Percentiles rank a stretch among this genome's conserved stretches.
These are phyloP conservation scores for Austroboletus novae-zelandiae DNA, from an alignment of 1,284 basidiomycete genomes.

Conservation along the genomic window DNA sequence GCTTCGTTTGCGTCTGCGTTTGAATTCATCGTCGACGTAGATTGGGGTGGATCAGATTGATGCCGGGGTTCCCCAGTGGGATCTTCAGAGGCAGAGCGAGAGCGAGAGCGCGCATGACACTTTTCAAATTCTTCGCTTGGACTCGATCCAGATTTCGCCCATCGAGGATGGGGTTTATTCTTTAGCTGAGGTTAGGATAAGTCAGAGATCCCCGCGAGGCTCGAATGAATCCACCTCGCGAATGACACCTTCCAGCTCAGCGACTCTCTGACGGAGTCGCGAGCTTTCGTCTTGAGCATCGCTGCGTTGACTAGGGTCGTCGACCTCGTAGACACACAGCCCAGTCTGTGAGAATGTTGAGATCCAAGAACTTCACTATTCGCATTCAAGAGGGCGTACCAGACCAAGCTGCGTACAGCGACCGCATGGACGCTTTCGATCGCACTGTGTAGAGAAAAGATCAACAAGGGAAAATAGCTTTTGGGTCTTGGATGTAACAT, in stretches of 20 bases:
- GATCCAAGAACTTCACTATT: neutral
- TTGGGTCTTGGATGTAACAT: constrained; percentile 18
- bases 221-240: constrained; percentile 52
- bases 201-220: neutral
- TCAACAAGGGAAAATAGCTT: neutral
- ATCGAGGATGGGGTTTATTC: constrained; percentile 70
- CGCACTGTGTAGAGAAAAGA: constrained; percentile 46
- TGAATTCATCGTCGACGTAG: neutral
- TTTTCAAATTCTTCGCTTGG: constrained; percentile 27
- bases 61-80: constrained; percentile 3
- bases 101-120: constrained; percentile 22
- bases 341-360: constrained; percentile 53
- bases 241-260: constrained; percentile 81
- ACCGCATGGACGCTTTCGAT: constrained; percentile 68
- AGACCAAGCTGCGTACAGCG: constrained; percentile 72
- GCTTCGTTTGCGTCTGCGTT: constrained; percentile 7
- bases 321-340: constrained; percentile 81
- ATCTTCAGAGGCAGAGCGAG: constrained; percentile 19
- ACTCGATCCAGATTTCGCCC: constrained; percentile 42
- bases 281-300: constrained; percentile 60
- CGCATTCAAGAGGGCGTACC: constrained; percentile 38
- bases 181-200: constrained; percentile 44
- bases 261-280: constrained; percentile 69
- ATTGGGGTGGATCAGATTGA: constrained; percentile 1
- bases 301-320: constrained; percentile 62